Percentiles rank a stretch among this genome's conserved stretches.
phyloP scores from a whole-genome alignment of 495 filamentous ascomycete genomes.

The Aspergillus sparsus region DNA sequence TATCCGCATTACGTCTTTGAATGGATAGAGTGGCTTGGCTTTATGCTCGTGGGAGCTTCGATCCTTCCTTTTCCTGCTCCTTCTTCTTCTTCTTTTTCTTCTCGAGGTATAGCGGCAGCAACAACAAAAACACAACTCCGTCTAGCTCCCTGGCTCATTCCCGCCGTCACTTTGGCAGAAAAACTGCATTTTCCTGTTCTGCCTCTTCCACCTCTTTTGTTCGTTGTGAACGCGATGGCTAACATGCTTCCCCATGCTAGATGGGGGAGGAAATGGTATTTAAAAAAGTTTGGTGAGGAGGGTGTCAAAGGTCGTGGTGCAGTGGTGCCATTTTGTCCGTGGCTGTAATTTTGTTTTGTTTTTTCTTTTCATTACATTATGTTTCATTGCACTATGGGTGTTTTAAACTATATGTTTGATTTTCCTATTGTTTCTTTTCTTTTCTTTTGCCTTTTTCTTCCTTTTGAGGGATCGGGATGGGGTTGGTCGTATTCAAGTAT shows the following conservation, averaged over 20 bases:
- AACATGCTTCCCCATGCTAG: conserved; percentile 91
- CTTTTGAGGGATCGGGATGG: too few species aligned
- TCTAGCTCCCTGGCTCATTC: conserved; percentile 54
- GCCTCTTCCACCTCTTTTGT: conserved; percentile 69
- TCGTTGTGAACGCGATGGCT: conserved; percentile 81
- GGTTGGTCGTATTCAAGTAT: too few species aligned
- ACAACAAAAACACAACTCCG: conserved; percentile 26
- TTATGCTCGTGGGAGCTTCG: conserved; percentile 62
- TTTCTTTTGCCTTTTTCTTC: too few species aligned
- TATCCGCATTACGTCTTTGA: conserved; percentile 93
- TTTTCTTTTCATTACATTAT: neutral
- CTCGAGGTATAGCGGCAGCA: conserved; percentile 5
- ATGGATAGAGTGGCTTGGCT: conserved; percentile 95
- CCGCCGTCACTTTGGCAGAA: conserved; percentile 51
- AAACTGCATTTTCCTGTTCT: conserved; percentile 30
- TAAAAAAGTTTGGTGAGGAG: conserved; percentile 79
- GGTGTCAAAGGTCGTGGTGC: conserved; percentile 74
- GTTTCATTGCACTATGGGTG: neutral
- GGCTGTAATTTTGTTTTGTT: conserved; percentile 30
- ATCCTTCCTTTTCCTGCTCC: conserved; percentile 19
- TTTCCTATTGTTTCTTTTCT: too few species aligned
- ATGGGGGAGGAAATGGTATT: conserved; percentile 83
- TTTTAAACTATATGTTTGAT: too few species aligned
- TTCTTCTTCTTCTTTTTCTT: neutral
- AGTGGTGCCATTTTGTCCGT: conserved; percentile 71